These are phyloP conservation scores for Paecilomyces niveus DNA, from an alignment of 2,329 filamentous ascomycete species.

Conservation along the genomic window DNA sequence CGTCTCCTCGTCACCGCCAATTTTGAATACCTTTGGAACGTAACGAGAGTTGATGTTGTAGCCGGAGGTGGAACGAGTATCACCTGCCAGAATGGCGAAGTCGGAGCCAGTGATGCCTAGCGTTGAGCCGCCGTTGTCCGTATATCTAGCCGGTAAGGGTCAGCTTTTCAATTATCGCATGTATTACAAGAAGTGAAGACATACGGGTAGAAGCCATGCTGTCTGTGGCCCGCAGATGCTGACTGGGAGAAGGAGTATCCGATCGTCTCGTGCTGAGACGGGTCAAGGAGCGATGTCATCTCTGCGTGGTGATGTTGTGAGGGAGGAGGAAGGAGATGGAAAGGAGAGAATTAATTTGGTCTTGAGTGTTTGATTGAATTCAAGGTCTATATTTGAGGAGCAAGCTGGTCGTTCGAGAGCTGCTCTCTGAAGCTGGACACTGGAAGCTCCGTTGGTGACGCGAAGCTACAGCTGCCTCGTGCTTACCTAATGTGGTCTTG, in stretches of 20 bases:
- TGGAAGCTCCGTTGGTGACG: conserved; percentile 18
- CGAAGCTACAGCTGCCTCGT: conserved; percentile 31
- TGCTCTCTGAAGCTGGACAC: background rate
- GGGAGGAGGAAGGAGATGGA: background rate
- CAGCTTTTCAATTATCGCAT: background rate
- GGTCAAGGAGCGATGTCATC: conserved; percentile 51
- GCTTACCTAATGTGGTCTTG: conserved; percentile 25
- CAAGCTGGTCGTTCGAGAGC: background rate
- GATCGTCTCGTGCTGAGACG: conserved; percentile 45
- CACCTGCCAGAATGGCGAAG: conserved; percentile 94
- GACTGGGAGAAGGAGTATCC: conserved; percentile 54
- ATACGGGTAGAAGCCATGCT: conserved; percentile 89
- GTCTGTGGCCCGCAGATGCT: conserved; percentile 43
- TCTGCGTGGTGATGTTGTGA: conserved; percentile 9
- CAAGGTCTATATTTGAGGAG: background rate
- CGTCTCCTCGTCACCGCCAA: conserved; percentile 81
- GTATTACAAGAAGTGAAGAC: conserved; percentile 21
- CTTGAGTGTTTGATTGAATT: background rate
- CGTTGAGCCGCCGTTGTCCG: conserved; percentile 95
- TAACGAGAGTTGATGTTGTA: conserved; percentile 99
- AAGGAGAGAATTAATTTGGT: background rate
- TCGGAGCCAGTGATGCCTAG: conserved; percentile 88
- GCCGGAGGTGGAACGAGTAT: conserved; percentile 89
- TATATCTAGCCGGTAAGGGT: conserved; percentile 51
- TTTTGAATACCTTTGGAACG: conserved; percentile 93